Conservation (phyloP, 345 rosid genomes). For the Camelina hispida region DNA sequence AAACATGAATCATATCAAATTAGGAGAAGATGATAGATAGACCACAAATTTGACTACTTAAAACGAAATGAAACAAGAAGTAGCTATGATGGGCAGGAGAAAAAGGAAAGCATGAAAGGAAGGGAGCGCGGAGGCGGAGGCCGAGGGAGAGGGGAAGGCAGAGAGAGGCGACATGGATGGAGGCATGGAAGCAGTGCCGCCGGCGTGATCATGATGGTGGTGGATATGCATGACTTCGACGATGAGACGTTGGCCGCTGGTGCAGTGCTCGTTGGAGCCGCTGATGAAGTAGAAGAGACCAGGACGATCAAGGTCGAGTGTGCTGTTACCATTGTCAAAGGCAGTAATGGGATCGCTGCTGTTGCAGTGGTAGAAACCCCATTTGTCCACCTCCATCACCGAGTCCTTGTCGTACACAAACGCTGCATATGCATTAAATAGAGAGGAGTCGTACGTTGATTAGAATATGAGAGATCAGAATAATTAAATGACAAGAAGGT, state of each 20-base stretch:
- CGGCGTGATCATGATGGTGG: slow-evolving; percentile 46
- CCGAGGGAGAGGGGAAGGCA: slow-evolving; percentile 4
- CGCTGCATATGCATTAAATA: slow-evolving; percentile 22
- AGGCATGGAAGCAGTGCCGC: slow-evolving; percentile 35
- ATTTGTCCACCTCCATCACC: slow-evolving; percentile 73
- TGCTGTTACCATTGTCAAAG: slow-evolving; percentile 69
- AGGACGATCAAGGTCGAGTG: slow-evolving; percentile 60
- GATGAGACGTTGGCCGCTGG: slow-evolving; percentile 65
- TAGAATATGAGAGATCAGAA: not conserved
- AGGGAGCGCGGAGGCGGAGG: not conserved
- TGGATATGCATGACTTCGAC: slow-evolving; percentile 77
- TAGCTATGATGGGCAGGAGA: not conserved
- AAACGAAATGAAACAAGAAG: slow-evolving; percentile 3
- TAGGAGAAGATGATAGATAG: not conserved
- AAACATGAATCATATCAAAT: not conserved
- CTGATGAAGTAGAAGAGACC: slow-evolving; percentile 85
- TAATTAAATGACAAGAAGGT: not conserved
- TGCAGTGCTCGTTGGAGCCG: slow-evolving; percentile 64
- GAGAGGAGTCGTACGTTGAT: not conserved
- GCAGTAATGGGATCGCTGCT: slow-evolving; percentile 47
- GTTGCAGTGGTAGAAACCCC: slow-evolving; percentile 78
- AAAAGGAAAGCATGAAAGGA: slow-evolving; percentile 2
- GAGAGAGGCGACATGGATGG: slow-evolving; percentile 43
- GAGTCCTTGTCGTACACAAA: slow-evolving; percentile 80
- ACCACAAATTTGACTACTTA: not conserved